Evolutionary conservation across 345 rosid species (phyloP), one percentile per base, ranked within the genome.

Genomic region (Clarkia xantiana): DNA sequence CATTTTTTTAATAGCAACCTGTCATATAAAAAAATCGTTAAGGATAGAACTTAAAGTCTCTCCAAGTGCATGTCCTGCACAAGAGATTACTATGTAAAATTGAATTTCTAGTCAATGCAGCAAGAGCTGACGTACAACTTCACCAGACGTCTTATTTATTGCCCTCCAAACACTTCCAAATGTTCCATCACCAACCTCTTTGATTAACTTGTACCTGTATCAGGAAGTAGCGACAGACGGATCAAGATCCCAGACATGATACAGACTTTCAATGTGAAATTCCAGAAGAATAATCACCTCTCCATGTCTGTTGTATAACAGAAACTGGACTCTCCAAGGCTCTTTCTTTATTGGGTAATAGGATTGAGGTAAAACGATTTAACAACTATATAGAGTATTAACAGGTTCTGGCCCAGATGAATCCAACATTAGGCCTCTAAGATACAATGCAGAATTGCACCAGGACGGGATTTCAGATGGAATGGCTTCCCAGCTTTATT

Each of bases 1-100:
- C 98, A 91, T 83, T 69, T 67, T 91, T 70, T 91, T 91, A 52
- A 91, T 76, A 36, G 98, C 98, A 69, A 91, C 98, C 98, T 91
- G 44, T 14, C 46, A 52, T 45, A 48, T 13, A 51, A 5, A 45
- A 4, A 45, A 45, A 6, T 29, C 8, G 36, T 7, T 29, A 29
- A 2, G 36, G 36, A 29, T 29, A 29, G 5, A 29, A 29, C 36
- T 7, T 29, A 29, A 29, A 29, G 36, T 1, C 4, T 29, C 36
- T 29, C 36, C 5, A 29, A 29, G 36, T 29, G 36, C 36, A 29
- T 5, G 36, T 29, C 36, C 8, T 29, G 36, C 4, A 29, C 4
- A 29, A 29, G 4, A 29, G 36, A 5, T 5, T 29, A 29, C 5
- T 29, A 3, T 10, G 36, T 55, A 3, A 16, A 14, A 49, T n/a